phyloP scores from a whole-genome alignment of 2,329 filamentous ascomycete species.

The Drechslera avenae region DNA sequence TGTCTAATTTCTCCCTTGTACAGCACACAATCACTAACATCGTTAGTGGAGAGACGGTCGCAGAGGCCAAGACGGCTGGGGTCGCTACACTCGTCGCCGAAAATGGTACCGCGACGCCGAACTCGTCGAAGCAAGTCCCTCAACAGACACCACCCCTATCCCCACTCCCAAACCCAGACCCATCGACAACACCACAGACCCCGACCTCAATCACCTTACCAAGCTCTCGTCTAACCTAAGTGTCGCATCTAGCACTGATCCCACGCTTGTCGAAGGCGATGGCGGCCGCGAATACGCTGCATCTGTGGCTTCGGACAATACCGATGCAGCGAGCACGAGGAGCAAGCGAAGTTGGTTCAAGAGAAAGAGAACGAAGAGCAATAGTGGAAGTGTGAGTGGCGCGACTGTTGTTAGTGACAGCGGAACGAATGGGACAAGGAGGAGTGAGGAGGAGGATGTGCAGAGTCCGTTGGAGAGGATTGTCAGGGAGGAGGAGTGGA shows the following conservation, averaged over 20 bases:
- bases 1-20: not conserved
- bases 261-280: slow-evolving; percentile 30
- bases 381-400: slow-evolving; percentile 38
- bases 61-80: slow-evolving; percentile 87
- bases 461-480: slow-evolving; percentile 56
- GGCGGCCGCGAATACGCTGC: slow-evolving; percentile 29
- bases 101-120: slow-evolving; percentile 98
- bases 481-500: slow-evolving; percentile 67
- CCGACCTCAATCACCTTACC: slow-evolving; percentile 28
- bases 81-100: slow-evolving; percentile 85
- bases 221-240: slow-evolving; percentile 34
- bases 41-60: slow-evolving; percentile 84
- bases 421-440: slow-evolving; percentile 37
- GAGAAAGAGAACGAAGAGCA: slow-evolving; percentile 34
- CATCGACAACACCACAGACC: slow-evolving; percentile 31
- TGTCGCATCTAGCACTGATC: slow-evolving; percentile 30
- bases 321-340: slow-evolving; percentile 40
- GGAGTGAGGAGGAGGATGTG: slow-evolving; percentile 55
- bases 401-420: slow-evolving; percentile 36
- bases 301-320: slow-evolving; percentile 31
- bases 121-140: slow-evolving; percentile 72
- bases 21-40: slow-evolving; percentile 17
- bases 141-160: slow-evolving; percentile 53
- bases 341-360: slow-evolving; percentile 47
- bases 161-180: slow-evolving; percentile 48